Percentiles rank a stretch among this genome's conserved stretches.
These are phyloP conservation scores for Bipolaris cookei DNA, from an alignment of 2,329 filamentous ascomycete species.

Conservation along the genomic window DNA sequence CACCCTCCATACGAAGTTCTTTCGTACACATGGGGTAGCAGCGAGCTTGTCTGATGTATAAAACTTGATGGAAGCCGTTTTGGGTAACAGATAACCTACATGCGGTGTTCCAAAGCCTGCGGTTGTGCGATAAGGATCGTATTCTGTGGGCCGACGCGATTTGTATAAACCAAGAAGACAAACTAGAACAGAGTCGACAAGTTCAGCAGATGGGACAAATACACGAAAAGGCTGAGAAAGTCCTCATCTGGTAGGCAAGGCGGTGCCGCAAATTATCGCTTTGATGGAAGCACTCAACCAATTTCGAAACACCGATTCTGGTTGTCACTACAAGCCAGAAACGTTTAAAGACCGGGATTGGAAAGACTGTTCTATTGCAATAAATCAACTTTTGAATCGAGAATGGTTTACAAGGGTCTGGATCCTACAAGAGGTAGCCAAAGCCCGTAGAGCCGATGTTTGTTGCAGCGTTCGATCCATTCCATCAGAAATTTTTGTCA, in stretches of 20 bases:
- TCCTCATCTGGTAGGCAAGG: neutral
- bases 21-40: neutral
- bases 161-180: slow-evolving; percentile 1
- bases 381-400: neutral
- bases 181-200: neutral
- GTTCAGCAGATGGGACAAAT: slow-evolving; percentile 1
- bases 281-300: neutral
- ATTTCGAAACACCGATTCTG: neutral
- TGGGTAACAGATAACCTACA: neutral
- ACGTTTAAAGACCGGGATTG: neutral
- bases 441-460: slow-evolving; percentile 22
- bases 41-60: neutral
- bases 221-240: neutral
- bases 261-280: neutral
- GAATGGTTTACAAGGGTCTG: slow-evolving; percentile 31
- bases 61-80: neutral
- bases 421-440: slow-evolving; percentile 34
- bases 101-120: neutral
- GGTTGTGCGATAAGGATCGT: neutral
- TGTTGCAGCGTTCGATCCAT: slow-evolving; percentile 19
- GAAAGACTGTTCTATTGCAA: neutral
- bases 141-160: neutral
- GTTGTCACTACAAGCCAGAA: neutral
- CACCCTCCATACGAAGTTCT: neutral
- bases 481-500: slow-evolving; percentile 18